Conservation (phyloP, 2,329 filamentous ascomycete genomes). For the Aaosphaeria arxii region DNA sequence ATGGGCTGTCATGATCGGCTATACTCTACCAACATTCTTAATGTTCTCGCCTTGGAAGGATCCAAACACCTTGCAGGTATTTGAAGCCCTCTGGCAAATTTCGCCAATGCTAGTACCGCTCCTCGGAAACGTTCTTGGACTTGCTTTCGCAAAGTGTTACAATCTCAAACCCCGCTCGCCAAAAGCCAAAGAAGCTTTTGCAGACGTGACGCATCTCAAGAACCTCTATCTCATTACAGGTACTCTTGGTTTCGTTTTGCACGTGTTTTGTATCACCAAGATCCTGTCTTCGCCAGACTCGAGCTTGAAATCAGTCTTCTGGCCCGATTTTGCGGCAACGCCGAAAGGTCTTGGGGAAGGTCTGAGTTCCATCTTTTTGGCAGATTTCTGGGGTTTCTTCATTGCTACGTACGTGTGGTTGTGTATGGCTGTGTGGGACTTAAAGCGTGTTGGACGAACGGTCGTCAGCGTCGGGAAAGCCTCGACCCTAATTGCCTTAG, state of each 20-base stretch:
- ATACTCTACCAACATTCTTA: not conserved
- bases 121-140: not conserved
- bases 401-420: not conserved
- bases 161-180: not conserved
- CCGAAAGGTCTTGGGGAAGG: not conserved
- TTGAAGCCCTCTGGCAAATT: not conserved
- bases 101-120: not conserved
- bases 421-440: not conserved
- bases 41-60: not conserved
- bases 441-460: not conserved
- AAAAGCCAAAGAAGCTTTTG: not conserved
- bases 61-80: not conserved
- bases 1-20: not conserved
- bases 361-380: not conserved
- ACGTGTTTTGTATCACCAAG: not conserved
- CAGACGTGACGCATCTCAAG: not conserved
- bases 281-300: not conserved
- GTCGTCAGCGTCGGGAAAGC: not conserved
- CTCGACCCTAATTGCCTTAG: not conserved
- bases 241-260: not conserved
- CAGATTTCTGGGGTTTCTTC: not conserved
- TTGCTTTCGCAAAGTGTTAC: not conserved
- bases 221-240: too few relatives aligned
- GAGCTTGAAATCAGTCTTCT: not conserved
- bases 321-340: not conserved